These are phyloP conservation scores for Periconia sp. DNA, from an alignment of 2,329 filamentous ascomycete species.

Conservation along the genomic window DNA sequence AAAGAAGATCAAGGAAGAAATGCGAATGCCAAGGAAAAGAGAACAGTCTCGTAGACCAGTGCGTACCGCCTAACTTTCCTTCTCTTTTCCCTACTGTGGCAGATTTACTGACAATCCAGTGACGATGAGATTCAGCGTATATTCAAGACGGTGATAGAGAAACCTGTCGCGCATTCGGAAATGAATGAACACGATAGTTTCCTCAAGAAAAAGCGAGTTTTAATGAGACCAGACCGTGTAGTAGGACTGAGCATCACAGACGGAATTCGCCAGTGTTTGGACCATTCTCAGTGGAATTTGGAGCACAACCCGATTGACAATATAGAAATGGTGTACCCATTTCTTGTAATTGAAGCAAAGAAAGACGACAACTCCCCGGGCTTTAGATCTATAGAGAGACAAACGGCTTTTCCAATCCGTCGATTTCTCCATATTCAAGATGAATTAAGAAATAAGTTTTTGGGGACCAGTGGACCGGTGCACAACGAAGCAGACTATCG, in stretches of 20 bases:
- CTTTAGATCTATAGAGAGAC: conserved; percentile 13
- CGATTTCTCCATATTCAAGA: conserved; percentile 14
- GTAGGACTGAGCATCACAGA: conserved; percentile 8
- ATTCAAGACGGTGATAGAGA: not conserved
- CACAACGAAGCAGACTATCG: not conserved
- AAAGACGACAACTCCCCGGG: conserved; percentile 9
- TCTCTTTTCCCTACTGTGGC: not conserved
- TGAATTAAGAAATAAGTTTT: not conserved
- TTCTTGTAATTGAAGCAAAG: conserved; percentile 22
- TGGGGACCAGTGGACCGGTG: not conserved
- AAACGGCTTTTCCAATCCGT: conserved; percentile 18
- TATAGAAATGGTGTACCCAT: conserved; percentile 9
- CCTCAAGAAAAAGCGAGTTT: not conserved
- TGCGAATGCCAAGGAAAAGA: not conserved
- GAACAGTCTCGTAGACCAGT: not conserved
- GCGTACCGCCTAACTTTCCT: not conserved
- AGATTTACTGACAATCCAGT: not conserved
- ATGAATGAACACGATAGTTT: not conserved
- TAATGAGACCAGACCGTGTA: conserved; percentile 17
- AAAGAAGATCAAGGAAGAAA: not conserved
- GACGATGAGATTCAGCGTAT: not conserved
- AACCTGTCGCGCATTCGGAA: not conserved
- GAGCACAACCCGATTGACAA: not conserved
- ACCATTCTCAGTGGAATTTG: not conserved
- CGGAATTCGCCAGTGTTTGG: not conserved